phyloP scores from a whole-genome alignment of 1,284 basidiomycete genomes.

The Austroboletus niveus region DNA sequence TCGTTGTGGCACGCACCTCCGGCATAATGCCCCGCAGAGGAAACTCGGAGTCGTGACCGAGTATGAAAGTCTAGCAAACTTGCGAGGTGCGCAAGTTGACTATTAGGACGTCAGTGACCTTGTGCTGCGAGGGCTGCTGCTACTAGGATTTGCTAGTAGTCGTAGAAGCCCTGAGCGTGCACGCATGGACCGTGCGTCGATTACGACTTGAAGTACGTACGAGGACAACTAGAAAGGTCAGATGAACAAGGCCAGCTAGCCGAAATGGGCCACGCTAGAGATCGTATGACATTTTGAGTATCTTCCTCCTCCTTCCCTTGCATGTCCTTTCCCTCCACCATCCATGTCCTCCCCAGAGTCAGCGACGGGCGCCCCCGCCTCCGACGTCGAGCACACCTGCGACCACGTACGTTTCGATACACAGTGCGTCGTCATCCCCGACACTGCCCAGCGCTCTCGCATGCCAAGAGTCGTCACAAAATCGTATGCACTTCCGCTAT shows the following conservation, averaged over 20 bases:
- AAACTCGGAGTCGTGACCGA: no score
- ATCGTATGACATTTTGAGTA: slow-evolving; percentile 23
- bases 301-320: background rate
- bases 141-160: background rate
- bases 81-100: background rate
- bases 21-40: no score
- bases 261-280: background rate
- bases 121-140: no score
- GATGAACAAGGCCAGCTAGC: background rate
- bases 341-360: slow-evolving; percentile 15
- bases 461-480: slow-evolving; percentile 52
- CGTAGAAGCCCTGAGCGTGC: background rate
- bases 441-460: slow-evolving; percentile 39
- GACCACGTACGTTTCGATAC: slow-evolving; percentile 60
- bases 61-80: background rate
- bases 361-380: background rate
- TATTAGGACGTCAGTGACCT: no score
- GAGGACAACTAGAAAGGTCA: background rate
- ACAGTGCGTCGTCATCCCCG: slow-evolving; percentile 66
- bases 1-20: background rate
- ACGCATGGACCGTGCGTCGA: background rate
- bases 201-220: background rate
- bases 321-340: background rate
- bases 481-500: slow-evolving; percentile 61
- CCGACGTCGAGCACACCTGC: slow-evolving; percentile 11